phyloP scores from a whole-genome alignment of 1,284 basidiomycete species.

The Apiotrichum mycotoxinovorans region DNA sequence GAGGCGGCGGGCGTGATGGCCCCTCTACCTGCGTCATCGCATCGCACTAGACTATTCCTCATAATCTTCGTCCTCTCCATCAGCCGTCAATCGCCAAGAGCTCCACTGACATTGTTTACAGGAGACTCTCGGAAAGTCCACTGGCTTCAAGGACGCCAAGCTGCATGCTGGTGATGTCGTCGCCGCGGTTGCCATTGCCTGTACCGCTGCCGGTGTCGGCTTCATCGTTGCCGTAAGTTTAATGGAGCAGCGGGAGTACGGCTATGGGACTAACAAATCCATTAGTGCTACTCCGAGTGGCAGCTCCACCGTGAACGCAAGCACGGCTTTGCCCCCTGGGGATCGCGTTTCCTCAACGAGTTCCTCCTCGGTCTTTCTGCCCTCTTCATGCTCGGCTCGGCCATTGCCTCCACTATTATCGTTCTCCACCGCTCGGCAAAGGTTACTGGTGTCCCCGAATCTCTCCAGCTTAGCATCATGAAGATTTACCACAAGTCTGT shows the following conservation, averaged over 20 bases:
- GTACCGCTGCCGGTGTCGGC: slow-evolving; percentile 13
- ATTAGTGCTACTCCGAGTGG: slow-evolving; percentile 13
- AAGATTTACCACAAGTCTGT: slow-evolving; percentile 7
- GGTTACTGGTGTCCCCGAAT: slow-evolving; percentile 1
- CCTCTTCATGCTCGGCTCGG: slow-evolving; percentile 12
- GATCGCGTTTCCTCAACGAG: slow-evolving; percentile 15
- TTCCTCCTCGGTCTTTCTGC: slow-evolving; percentile 8
- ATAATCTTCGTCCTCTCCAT: neutral
- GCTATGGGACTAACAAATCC: neutral
- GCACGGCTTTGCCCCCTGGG: slow-evolving; percentile 2
- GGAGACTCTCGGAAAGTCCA: neutral
- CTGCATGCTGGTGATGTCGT: slow-evolving; percentile 15
- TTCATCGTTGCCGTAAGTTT: slow-evolving; percentile 13
- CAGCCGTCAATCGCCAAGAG: neutral
- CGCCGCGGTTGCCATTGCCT: slow-evolving; percentile 5
- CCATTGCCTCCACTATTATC: slow-evolving; percentile 14
- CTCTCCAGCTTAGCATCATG: neutral
- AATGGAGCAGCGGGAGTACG: neutral
- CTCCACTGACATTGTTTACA: neutral
- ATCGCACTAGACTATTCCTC: too few species aligned
- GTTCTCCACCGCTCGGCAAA: neutral
- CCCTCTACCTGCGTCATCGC: too few species aligned
- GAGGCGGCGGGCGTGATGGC: too few species aligned
- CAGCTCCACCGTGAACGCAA: slow-evolving; percentile 12
- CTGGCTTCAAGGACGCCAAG: neutral